phyloP scores from a whole-genome alignment of 495 filamentous ascomycete species.

The Cenococcum geophilum region DNA sequence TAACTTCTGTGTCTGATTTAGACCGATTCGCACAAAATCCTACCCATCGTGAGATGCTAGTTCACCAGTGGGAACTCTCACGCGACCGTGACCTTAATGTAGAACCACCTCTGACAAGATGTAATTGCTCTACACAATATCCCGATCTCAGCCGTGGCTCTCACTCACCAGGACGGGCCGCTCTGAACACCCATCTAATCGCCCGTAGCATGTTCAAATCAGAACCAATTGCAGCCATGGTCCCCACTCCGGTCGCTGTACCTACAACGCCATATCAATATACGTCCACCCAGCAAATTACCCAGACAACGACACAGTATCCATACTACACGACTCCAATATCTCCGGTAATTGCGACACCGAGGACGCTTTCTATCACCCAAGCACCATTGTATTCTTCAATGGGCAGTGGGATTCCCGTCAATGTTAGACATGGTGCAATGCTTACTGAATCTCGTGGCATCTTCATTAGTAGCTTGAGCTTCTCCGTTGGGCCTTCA shows the following conservation, averaged over 20 bases:
- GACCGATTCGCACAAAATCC: constrained; percentile 5
- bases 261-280: background rate
- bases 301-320: background rate
- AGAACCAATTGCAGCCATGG: background rate
- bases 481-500: constrained; percentile 16
- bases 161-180: background rate
- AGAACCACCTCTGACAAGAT: background rate
- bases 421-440: constrained; percentile 31
- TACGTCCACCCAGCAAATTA: background rate
- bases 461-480: constrained; percentile 35
- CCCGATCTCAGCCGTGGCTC: background rate
- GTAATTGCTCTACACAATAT: background rate
- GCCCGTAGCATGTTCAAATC: background rate
- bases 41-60: background rate
- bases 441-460: constrained; percentile 32
- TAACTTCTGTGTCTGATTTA: background rate
- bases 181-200: background rate
- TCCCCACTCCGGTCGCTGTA: background rate
- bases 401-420: constrained; percentile 24
- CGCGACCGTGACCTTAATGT: background rate
- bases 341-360: background rate
- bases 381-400: constrained; percentile 23
- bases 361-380: background rate
- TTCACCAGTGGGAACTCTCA: constrained; percentile 1
- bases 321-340: constrained; percentile 6